Evolutionary conservation across 495 filamentous ascomycete species (phyloP), one percentile per base, ranked within the genome.

Genomic region (Pseudomonodictys pantanalensis): DNA sequence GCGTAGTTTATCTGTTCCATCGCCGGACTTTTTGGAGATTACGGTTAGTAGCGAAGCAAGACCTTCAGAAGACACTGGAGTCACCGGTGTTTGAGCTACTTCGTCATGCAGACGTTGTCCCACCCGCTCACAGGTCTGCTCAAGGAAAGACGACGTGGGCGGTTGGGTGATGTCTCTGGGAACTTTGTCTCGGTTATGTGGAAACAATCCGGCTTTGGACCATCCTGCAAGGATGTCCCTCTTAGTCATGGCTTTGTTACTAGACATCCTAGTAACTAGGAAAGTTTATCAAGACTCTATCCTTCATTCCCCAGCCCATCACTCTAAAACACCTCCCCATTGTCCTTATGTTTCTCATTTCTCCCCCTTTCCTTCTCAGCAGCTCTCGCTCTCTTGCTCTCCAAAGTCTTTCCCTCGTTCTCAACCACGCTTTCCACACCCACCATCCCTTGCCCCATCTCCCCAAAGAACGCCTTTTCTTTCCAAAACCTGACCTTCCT

Each of bases 1-100:
- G 53, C 53, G 53, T 45, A 25, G 8, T 57, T 33, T 35, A 18
- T 42, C 48, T 15, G 26, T 17, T 24, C 48, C 23, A 58, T 58
- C 23, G 50, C 35, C 6, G 15, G 44, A 12, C 25, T 58, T 20
- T 18, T 58, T 29, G 11, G 1, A 41, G 33, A 58, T 50, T 29
- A 58, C 3, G 24, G 22, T 49, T 2, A 49, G 29, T 39, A 58
- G 43, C 43, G 39, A 57, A 26, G 41, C 25, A 33, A 49, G 44
- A 58, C n/a, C 55, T 35, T 30, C 39, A 46, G 29, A 33, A 12
- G 41, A 46, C 2, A 56, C 39, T 7, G 42, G 53, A 3, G 39
- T 56, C 23, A 56, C 39, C 33, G 20, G 39, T 33, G 29, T 56
- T 17, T 28, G 18, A 11, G 47, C 39, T 29, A 32, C 42, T 56